Conservation (phyloP, 2,329 filamentous ascomycete genomes). For the Hypoxylon sp. region DNA sequence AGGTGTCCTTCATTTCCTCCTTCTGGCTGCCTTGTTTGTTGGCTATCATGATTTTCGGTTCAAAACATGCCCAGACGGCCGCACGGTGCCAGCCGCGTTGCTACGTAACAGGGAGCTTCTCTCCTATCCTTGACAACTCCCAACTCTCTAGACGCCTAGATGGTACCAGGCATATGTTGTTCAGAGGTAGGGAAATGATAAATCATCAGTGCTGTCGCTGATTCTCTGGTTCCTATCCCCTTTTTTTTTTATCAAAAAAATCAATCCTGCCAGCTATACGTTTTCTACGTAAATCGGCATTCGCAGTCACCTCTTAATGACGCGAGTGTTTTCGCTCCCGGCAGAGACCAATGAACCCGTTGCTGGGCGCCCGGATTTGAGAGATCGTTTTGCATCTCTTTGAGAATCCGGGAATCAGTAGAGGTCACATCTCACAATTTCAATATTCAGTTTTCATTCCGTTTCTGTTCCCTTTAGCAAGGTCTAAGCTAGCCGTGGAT, state of each 20-base stretch:
- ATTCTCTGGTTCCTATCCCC: not conserved
- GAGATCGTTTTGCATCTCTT: conserved; percentile 67
- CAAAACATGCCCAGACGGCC: conserved; percentile 12
- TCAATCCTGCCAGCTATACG: conserved; percentile 50
- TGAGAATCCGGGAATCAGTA: conserved; percentile 70
- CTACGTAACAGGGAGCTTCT: conserved; percentile 2
- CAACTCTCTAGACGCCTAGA: conserved; percentile 13
- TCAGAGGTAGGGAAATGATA: conserved; percentile 11
- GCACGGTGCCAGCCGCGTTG: conserved; percentile 10
- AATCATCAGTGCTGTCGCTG: conserved; percentile 17
- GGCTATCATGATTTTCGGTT: conserved; percentile 20
- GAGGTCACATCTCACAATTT: conserved; percentile 63
- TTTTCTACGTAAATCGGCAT: conserved; percentile 62
- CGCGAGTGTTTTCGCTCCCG: conserved; percentile 69
- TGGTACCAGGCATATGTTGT: conserved; percentile 3
- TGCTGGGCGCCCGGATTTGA: conserved; percentile 70
- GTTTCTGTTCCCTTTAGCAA: conserved; percentile 33
- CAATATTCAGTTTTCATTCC: conserved; percentile 31
- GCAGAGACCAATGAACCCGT: conserved; percentile 66
- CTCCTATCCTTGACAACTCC: conserved; percentile 4
- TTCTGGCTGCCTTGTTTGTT: conserved; percentile 26
- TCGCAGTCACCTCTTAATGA: conserved; percentile 60
- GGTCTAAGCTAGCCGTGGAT: conserved; percentile 10
- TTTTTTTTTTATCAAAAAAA: not conserved
- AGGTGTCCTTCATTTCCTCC: conserved; percentile 28